Evolutionary conservation across 1,284 basidiomycete genomes (phyloP).

Genomic region (Boletus semigastroideus): DNA sequence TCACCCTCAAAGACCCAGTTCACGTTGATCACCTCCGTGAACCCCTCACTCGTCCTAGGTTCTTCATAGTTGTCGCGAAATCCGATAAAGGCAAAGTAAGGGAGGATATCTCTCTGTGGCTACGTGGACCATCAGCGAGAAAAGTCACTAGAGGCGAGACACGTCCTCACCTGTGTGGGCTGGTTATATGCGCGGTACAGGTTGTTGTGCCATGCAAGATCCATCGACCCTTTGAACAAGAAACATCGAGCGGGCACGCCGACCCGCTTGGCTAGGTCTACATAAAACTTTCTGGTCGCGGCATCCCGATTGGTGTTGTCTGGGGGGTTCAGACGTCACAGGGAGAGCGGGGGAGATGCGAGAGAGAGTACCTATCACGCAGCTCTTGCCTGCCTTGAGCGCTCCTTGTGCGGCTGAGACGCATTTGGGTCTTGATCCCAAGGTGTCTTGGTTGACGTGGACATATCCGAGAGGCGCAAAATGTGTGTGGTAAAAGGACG

Average conservation of each 20-base stretch:
- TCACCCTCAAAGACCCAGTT: conserved; percentile 80
- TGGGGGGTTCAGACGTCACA: conserved; percentile 28
- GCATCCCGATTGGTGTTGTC: conserved; percentile 86
- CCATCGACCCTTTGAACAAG: conserved; percentile 66
- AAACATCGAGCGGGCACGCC: conserved; percentile 55
- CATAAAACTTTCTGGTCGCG: conserved; percentile 66
- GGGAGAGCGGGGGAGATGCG: background rate
- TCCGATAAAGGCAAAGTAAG: conserved; percentile 60
- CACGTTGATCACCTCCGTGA: conserved; percentile 70
- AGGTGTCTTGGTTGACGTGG: conserved; percentile 85
- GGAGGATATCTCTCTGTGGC: conserved; percentile 58
- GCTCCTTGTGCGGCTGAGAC: conserved; percentile 61
- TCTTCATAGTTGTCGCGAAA: conserved; percentile 68
- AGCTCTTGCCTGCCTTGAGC: conserved; percentile 57
- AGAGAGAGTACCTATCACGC: conserved; percentile 67
- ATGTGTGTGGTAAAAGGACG: conserved; percentile 70
- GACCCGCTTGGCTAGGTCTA: conserved; percentile 60
- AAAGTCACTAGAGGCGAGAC: background rate
- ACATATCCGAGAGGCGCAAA: conserved; percentile 72
- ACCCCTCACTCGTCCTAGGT: conserved; percentile 69
- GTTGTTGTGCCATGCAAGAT: conserved; percentile 90
- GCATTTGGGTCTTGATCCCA: conserved; percentile 76
- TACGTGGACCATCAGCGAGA: conserved; percentile 23
- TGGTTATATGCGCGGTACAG: conserved; percentile 73
- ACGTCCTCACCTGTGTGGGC: conserved; percentile 41